Conservation (phyloP, 1,284 basidiomycete genomes). For the Paramarasmius palmivorus region DNA sequence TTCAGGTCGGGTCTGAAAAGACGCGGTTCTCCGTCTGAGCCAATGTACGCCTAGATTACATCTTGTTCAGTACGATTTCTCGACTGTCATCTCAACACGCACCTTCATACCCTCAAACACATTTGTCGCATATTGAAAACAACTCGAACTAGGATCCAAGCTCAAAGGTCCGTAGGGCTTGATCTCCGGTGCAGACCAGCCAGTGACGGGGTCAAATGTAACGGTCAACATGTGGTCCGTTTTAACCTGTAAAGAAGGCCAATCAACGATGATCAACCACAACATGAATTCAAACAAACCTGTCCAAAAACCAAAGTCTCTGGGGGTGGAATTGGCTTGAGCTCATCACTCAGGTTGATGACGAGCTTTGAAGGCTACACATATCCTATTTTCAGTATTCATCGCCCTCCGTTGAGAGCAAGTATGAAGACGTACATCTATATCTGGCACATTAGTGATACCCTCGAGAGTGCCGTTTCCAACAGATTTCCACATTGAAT, state of each 20-base stretch:
- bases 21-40: slow-evolving; percentile 59
- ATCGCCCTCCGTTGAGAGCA: not conserved
- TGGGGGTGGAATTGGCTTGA: slow-evolving; percentile 36
- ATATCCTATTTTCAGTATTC: not conserved
- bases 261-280: not conserved
- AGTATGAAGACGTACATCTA: slow-evolving; percentile 9
- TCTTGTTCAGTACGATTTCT: not conserved
- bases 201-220: slow-evolving; percentile 60
- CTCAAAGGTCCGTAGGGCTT: slow-evolving; percentile 73
- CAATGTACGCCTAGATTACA: slow-evolving; percentile 64
- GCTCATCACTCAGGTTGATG: slow-evolving; percentile 32
- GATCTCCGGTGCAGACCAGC: slow-evolving; percentile 83
- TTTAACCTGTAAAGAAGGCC: slow-evolving; percentile 33
- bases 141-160: slow-evolving; percentile 75
- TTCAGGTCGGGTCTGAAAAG: slow-evolving; percentile 83
- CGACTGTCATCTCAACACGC: slow-evolving; percentile 7
- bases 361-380: slow-evolving; percentile 42
- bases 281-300: slow-evolving; percentile 21
- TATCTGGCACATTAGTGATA: slow-evolving; percentile 7
- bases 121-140: slow-evolving; percentile 76
- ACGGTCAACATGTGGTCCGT: slow-evolving; percentile 84
- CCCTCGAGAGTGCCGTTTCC: slow-evolving; percentile 12
- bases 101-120: slow-evolving; percentile 92
- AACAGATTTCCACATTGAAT: slow-evolving; percentile 11
- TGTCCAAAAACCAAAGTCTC: slow-evolving; percentile 39